Conservation (phyloP, 768 basidiomycete genomes). For the Boletus pseudo-olivaceus region DNA sequence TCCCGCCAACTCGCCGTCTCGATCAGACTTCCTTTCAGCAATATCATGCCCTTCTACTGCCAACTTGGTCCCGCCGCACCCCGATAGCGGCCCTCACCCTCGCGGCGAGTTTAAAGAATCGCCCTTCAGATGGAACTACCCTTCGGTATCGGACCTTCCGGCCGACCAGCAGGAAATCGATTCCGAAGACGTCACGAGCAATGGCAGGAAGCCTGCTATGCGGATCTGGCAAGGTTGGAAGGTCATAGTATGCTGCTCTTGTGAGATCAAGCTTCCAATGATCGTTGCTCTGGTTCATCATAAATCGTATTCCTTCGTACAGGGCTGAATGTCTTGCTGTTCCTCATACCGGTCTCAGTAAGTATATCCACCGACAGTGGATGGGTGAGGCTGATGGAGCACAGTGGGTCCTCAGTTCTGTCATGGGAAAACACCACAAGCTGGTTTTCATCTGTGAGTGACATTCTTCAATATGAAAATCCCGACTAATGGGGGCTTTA, state of each 20-base stretch:
- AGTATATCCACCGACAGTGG: constrained; percentile 18
- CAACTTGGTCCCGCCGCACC: constrained; percentile 23
- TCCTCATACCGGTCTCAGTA: constrained; percentile 69
- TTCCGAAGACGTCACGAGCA: not conserved
- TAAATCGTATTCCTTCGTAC: not conserved
- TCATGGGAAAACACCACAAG: constrained; percentile 45
- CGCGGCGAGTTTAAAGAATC: constrained; percentile 25
- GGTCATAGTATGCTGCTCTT: constrained; percentile 52
- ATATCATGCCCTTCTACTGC: constrained; percentile 22
- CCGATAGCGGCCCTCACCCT: constrained; percentile 1
- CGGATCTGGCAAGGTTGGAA: constrained; percentile 49
- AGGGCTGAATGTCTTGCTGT: constrained; percentile 71
- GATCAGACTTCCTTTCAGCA: constrained; percentile 23
- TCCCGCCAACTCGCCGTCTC: constrained; percentile 13
- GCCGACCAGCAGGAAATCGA: constrained; percentile 1
- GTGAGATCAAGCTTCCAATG: constrained; percentile 33
- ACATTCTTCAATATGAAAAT: not conserved
- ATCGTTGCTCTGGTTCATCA: not conserved
- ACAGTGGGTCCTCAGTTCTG: constrained; percentile 56
- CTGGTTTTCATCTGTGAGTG: constrained; percentile 61
- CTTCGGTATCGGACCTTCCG: constrained; percentile 21
- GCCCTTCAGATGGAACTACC: constrained; percentile 31
- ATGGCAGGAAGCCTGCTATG: constrained; percentile 9
- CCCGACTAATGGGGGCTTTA: constrained; percentile 21
- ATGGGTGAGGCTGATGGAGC: not conserved